Conservation (phyloP, 2,329 filamentous ascomycete species). For the Alternaria alternata region DNA sequence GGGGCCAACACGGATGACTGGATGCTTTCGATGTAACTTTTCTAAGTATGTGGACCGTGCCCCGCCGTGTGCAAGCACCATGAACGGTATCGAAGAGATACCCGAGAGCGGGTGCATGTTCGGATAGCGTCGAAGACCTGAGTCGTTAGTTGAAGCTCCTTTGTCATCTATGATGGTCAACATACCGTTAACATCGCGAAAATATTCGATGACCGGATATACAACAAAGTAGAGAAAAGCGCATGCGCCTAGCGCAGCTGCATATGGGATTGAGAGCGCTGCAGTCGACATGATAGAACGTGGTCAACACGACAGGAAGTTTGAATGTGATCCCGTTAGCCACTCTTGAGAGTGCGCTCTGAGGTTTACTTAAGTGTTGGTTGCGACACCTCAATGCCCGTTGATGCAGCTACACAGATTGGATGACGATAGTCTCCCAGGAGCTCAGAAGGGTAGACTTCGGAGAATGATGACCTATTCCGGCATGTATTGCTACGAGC, state of each 20-base stretch:
- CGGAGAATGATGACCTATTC: slow-evolving; percentile 21
- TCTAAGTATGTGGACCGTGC: slow-evolving; percentile 55
- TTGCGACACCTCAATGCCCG: neutral
- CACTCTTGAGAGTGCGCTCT: neutral
- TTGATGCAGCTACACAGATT: slow-evolving; percentile 1
- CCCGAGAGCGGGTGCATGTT: slow-evolving; percentile 58
- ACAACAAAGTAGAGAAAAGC: slow-evolving; percentile 51
- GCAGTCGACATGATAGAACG: slow-evolving; percentile 23
- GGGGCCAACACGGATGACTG: slow-evolving; percentile 50
- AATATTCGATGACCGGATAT: slow-evolving; percentile 54
- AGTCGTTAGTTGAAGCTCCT: neutral
- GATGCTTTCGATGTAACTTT: slow-evolving; percentile 58
- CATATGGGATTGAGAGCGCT: slow-evolving; percentile 32
- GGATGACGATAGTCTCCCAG: neutral
- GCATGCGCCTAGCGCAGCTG: slow-evolving; percentile 31
- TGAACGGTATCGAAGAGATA: slow-evolving; percentile 58
- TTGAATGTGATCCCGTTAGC: neutral
- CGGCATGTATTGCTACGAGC: neutral
- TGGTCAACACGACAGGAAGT: slow-evolving; percentile 1
- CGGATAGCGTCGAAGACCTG: slow-evolving; percentile 58
- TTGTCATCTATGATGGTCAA: neutral
- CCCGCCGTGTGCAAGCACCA: slow-evolving; percentile 55
- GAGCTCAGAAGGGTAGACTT: slow-evolving; percentile 11
- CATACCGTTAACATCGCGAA: slow-evolving; percentile 55
- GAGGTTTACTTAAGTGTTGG: slow-evolving; percentile 21